These are phyloP conservation scores for Hanseniaspora opuntiae DNA, from an alignment of 805 yeast species.

Conservation along the genomic window DNA sequence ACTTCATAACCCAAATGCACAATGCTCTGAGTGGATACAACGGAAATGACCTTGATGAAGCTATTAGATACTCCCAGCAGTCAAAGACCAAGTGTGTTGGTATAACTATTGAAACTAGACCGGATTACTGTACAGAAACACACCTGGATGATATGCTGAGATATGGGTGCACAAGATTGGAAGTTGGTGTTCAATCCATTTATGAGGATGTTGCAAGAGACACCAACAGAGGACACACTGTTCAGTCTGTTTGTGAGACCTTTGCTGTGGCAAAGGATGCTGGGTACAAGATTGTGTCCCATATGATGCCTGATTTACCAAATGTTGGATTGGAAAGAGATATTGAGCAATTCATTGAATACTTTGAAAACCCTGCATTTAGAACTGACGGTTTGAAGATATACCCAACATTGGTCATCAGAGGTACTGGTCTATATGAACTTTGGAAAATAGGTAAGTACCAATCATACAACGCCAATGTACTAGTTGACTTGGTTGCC, in stretches of 20 bases:
- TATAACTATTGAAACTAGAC: constrained; percentile 94
- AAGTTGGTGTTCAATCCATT: constrained; percentile 92
- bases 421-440: constrained; percentile 95
- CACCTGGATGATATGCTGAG: constrained; percentile 90
- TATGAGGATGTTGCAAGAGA: constrained; percentile 98
- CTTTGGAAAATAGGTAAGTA: constrained; percentile 93
- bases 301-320: constrained; percentile 99
- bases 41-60: constrained; percentile 78
- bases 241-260: constrained; percentile 87
- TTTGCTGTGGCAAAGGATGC: constrained; percentile 95
- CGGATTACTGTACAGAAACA: constrained; percentile 93
- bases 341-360: constrained; percentile 86
- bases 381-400: constrained; percentile 93
- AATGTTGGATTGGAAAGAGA: constrained; percentile 98
- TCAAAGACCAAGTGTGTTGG: constrained; percentile 95
- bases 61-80: constrained; percentile 81
- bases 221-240: constrained; percentile 96
- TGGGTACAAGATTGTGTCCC: constrained; percentile 93
- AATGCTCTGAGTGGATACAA: constrained; percentile 90
- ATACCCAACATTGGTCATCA: constrained; percentile 88
- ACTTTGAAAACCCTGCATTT: constrained; percentile 92
- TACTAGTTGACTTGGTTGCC: constrained; percentile 85
- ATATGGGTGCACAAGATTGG: constrained; percentile 93
- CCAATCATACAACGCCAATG: constrained; percentile 88
- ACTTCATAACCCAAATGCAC: constrained; percentile 76